A percentile compares a stretch with the other conserved stretches of the same genome.
phyloP scores from a whole-genome alignment of 2,329 filamentous ascomycete genomes.

The Aspergillus ochraceoroseus region DNA sequence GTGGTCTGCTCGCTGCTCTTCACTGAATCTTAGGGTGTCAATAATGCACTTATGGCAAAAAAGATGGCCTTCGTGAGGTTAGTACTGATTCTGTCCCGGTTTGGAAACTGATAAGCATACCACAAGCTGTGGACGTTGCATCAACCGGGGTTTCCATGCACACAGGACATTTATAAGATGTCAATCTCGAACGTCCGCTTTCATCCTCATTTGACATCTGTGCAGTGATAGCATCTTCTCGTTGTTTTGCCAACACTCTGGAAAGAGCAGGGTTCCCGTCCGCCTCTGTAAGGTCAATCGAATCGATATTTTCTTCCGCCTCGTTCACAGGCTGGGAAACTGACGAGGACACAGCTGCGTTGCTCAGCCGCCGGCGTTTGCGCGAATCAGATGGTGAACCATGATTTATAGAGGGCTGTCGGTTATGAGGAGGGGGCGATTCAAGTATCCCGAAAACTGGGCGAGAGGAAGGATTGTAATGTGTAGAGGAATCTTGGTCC shows the following conservation, averaged over 20 bases:
- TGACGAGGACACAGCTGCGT: slow-evolving; percentile 1
- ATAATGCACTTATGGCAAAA: slow-evolving; percentile 62
- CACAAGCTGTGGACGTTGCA: slow-evolving; percentile 57
- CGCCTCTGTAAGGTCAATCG: slow-evolving; percentile 49
- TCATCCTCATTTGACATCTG: slow-evolving; percentile 35
- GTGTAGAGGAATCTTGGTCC: slow-evolving; percentile 1
- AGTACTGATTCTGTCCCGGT: slow-evolving; percentile 3
- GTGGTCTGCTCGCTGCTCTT: slow-evolving; percentile 43
- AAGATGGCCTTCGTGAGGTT: slow-evolving; percentile 49
- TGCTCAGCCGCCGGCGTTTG: slow-evolving; percentile 18
- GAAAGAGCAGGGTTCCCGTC: slow-evolving; percentile 41
- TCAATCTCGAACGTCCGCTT: slow-evolving; percentile 39
- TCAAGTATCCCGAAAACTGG: slow-evolving; percentile 3
- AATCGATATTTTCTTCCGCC: slow-evolving; percentile 37
- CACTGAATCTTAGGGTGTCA: slow-evolving; percentile 54
- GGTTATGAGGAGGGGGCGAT: neutral
- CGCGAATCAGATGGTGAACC: slow-evolving; percentile 9
- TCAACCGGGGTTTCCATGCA: slow-evolving; percentile 60
- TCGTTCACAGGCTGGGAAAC: neutral
- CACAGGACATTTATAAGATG: slow-evolving; percentile 55
- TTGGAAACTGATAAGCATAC: slow-evolving; percentile 38
- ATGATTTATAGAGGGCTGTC: neutral
- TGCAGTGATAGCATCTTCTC: slow-evolving; percentile 48
- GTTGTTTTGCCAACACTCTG: slow-evolving; percentile 50
- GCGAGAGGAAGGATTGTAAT: no score